A percentile compares a stretch with the other conserved stretches of the same genome.
Evolutionary conservation across 495 filamentous ascomycete genomes (phyloP).

Genomic region (Aspergillus saccharolyticus): DNA sequence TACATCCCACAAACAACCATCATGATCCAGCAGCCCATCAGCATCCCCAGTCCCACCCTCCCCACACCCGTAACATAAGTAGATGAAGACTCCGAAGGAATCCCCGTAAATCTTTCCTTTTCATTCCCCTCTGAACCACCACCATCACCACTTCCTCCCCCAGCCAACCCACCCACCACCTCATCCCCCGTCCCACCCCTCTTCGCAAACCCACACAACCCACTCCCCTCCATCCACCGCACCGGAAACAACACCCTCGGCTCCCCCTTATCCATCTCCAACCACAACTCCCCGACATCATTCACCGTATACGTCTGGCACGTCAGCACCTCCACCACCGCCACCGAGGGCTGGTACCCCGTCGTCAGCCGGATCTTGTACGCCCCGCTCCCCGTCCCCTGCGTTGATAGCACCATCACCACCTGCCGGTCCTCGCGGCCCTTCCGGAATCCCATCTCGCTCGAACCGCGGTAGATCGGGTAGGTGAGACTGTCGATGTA

Average conservation of each 20-base stretch:
- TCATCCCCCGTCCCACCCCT: constrained; percentile 5
- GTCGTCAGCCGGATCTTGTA: constrained; percentile 42
- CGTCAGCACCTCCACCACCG: constrained; percentile 45
- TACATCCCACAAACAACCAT: too few species aligned
- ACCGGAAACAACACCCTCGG: constrained; percentile 44
- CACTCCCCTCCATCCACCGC: constrained; percentile 29
- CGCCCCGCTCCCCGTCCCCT: constrained; percentile 39
- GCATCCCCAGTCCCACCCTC: not conserved
- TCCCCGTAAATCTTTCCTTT: too few species aligned
- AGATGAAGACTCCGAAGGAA: not conserved
- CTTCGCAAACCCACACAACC: constrained; percentile 30
- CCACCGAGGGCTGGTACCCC: constrained; percentile 31
- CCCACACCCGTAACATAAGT: not conserved
- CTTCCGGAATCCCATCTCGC: constrained; percentile 60
- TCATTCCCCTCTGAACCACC: not conserved
- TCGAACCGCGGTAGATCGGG: constrained; percentile 49
- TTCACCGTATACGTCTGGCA: constrained; percentile 43
- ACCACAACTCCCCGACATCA: constrained; percentile 37
- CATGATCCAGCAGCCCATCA: not conserved
- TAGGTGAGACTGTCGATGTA: constrained; percentile 49
- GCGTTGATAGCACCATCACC: constrained; percentile 55
- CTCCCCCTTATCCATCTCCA: constrained; percentile 45
- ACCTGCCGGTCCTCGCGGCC: constrained; percentile 50
- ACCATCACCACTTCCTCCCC: not conserved
- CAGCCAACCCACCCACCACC: not conserved